Conservation (phyloP, 2,329 filamentous ascomycete species). For the Verruconis gallopava region DNA sequence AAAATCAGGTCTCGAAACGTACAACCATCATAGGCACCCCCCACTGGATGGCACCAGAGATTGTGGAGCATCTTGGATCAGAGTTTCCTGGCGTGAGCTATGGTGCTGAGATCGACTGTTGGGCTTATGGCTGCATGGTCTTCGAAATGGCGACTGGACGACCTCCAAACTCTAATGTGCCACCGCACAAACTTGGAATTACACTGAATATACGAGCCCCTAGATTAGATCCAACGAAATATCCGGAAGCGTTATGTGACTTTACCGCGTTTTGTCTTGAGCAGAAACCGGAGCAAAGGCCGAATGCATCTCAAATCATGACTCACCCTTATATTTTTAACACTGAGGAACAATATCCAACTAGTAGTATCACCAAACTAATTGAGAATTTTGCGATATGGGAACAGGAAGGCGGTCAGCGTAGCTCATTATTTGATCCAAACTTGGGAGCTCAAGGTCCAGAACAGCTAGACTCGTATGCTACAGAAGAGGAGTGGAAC, state of each 20-base stretch:
- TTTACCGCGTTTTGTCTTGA: conserved; percentile 63
- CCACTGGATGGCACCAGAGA: conserved; percentile 77
- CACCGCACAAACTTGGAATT: conserved; percentile 36
- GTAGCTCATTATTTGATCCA: conserved; percentile 50
- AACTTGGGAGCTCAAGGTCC: conserved; percentile 43
- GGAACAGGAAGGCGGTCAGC: conserved; percentile 60
- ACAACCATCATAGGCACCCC: conserved; percentile 72
- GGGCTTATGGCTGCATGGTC: conserved; percentile 72
- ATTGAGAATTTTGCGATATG: conserved; percentile 62
- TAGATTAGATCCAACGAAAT: conserved; percentile 56
- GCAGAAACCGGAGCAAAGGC: conserved; percentile 53
- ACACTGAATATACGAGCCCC: conserved; percentile 51
- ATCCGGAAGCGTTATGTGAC: conserved; percentile 54
- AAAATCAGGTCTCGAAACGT: conserved; percentile 62
- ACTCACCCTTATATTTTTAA: conserved; percentile 55
- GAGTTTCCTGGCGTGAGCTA: conserved; percentile 43
- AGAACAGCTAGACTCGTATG: conserved; percentile 32
- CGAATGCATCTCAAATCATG: conserved; percentile 56
- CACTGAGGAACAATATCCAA: conserved; percentile 50
- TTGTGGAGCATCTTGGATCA: conserved; percentile 43
- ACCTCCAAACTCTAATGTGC: conserved; percentile 54
- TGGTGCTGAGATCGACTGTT: conserved; percentile 52
- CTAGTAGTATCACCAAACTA: conserved; percentile 48
- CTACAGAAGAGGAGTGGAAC: conserved; percentile 45
- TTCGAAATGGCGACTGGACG: conserved; percentile 70